phyloP scores from a whole-genome alignment of 441 rosid species.

The Pelargonium fulgidum region DNA sequence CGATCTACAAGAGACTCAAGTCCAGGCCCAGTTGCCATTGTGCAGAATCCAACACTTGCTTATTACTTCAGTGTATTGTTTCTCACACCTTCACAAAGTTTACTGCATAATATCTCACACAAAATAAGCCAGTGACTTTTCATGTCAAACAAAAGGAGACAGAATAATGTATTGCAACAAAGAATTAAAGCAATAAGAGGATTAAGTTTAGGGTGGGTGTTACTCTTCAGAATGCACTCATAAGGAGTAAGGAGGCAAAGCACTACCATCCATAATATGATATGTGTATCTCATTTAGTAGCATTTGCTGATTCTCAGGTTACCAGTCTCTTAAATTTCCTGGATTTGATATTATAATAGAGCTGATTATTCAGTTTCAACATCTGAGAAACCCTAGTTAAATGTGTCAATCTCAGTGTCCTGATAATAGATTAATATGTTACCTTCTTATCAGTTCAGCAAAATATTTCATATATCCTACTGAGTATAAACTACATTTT shows the following conservation, averaged over 20 bases:
- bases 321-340: too few species aligned
- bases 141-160: conserved; percentile 1
- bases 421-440: too few species aligned
- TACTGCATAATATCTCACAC: background rate
- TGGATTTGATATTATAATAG: too few species aligned
- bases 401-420: too few species aligned
- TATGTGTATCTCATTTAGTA: background rate
- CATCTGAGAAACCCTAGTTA: too few species aligned
- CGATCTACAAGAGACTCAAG: conserved; percentile 82
- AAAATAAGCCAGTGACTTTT: background rate
- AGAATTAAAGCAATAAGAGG: background rate
- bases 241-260: background rate
- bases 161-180: background rate
- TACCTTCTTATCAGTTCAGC: too few species aligned
- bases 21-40: conserved; percentile 62
- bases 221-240: background rate
- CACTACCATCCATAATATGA: background rate
- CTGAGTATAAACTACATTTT: too few species aligned
- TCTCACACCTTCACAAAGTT: background rate
- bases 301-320: too few species aligned
- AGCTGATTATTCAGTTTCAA: too few species aligned
- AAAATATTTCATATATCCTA: too few species aligned
- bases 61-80: background rate
- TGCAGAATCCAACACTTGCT: conserved; percentile 9
- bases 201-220: conserved; percentile 1